Evolutionary conservation across 345 rosid species (phyloP).

Genomic region (Linum trigynum): DNA sequence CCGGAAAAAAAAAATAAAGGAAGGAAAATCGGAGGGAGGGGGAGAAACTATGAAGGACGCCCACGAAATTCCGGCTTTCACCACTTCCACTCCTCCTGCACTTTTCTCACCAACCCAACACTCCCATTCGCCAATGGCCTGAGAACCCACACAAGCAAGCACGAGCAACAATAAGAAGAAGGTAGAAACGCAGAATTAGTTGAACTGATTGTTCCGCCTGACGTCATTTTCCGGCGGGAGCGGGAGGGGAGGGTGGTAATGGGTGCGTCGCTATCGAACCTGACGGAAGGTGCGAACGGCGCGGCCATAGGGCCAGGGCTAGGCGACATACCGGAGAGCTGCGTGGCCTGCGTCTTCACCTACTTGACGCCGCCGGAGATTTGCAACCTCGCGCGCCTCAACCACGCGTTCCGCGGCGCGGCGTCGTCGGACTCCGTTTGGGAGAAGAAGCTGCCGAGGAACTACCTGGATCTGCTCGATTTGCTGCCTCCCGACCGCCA

Average conservation of each 20-base stretch:
- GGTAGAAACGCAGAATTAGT: background rate
- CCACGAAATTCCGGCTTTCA: background rate
- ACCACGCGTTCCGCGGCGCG: constrained; percentile 74
- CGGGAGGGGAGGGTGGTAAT: constrained; percentile 14
- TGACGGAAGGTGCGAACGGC: constrained; percentile 50
- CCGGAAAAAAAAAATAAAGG: background rate
- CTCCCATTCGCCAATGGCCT: constrained; percentile 7
- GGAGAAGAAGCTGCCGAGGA: constrained; percentile 70
- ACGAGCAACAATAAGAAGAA: background rate
- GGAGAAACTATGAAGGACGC: background rate
- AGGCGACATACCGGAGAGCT: constrained; percentile 91
- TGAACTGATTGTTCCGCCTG: too few species aligned
- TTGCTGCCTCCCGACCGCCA: constrained; percentile 68
- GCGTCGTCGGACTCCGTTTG: constrained; percentile 91
- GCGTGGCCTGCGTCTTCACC: constrained; percentile 78
- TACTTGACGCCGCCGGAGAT: constrained; percentile 91
- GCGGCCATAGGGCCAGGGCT: constrained; percentile 48
- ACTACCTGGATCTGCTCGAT: constrained; percentile 76
- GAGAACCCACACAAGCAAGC: background rate
- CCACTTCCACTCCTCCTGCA: background rate
- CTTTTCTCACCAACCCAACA: constrained; percentile 4
- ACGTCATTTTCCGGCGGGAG: background rate
- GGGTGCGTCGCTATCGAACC: constrained; percentile 83
- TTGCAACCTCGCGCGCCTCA: constrained; percentile 83
- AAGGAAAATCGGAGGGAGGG: background rate